These are phyloP conservation scores for Kluyveromyces sp. DNA, from an alignment of 1,139 yeast genomes.

Conservation along the genomic window DNA sequence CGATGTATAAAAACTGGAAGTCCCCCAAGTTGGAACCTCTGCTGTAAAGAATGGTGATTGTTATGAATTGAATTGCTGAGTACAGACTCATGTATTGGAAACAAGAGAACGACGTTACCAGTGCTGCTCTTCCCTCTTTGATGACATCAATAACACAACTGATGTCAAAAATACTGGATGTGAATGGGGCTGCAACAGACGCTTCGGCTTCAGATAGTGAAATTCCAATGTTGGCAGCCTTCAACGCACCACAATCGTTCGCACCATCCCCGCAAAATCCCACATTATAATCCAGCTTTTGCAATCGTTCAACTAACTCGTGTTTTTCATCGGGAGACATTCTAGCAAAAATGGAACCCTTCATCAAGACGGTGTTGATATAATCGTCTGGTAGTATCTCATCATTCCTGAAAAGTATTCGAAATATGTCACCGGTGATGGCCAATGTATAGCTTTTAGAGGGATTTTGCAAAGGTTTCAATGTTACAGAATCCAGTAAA, in stretches of 20 bases:
- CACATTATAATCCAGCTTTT: conserved; percentile 78
- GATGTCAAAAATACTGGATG: conserved; percentile 82
- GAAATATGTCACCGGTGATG: conserved; percentile 85
- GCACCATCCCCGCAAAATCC: conserved; percentile 99
- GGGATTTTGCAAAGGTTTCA: conserved; percentile 42
- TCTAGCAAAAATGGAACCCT: conserved; percentile 78
- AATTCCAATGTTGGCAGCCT: conserved; percentile 95
- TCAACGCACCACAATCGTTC: conserved; percentile 95
- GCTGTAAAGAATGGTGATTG: conserved; percentile 77
- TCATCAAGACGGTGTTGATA: conserved; percentile 57
- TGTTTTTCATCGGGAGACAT: conserved; percentile 99
- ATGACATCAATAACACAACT: conserved; percentile 89
- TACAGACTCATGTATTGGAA: conserved; percentile 97
- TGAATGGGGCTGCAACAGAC: conserved; percentile 96
- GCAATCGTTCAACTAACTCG: conserved; percentile 84
- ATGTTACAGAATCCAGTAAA: conserved; percentile 54
- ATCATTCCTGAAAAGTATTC: conserved; percentile 57
- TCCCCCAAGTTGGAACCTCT: conserved; percentile 95
- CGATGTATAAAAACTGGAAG: conserved; percentile 92
- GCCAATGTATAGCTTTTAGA: conserved; percentile 57
- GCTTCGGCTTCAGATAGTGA: conserved; percentile 97
- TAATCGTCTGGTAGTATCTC: conserved; percentile 33
- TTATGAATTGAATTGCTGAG: conserved; percentile 89
- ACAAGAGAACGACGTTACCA: conserved; percentile 92
- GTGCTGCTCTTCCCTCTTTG: conserved; percentile 87